A percentile compares a stretch with the other conserved stretches of the same genome.
Conservation (phyloP, 2,329 filamentous ascomycete species). For the Cladorrhinum sp. region DNA sequence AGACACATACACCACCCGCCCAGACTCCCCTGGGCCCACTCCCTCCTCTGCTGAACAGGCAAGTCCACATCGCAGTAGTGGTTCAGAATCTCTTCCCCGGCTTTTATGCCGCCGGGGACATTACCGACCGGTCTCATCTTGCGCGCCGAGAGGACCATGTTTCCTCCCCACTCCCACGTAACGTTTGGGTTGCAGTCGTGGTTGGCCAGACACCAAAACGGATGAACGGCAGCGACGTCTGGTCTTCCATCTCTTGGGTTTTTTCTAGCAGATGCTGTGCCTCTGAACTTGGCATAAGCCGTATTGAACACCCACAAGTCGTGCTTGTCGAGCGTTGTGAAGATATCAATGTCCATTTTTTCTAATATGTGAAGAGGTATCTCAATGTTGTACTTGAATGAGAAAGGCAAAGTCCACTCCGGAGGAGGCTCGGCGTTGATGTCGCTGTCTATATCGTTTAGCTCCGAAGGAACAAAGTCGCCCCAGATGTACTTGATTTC, state of each 20-base stretch:
- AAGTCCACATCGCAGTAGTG: constrained; percentile 90
- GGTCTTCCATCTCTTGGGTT: constrained; percentile 74
- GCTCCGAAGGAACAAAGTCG: constrained; percentile 55
- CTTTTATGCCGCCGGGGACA: constrained; percentile 60
- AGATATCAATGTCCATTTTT: constrained; percentile 82
- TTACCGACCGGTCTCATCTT: constrained; percentile 54
- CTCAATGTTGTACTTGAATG: constrained; percentile 72
- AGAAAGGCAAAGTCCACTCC: constrained; percentile 71
- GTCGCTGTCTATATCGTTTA: constrained; percentile 53
- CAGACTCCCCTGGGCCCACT: constrained; percentile 84
- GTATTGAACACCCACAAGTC: constrained; percentile 88
- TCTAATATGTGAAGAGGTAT: constrained; percentile 74
- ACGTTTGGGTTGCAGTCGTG: constrained; percentile 96
- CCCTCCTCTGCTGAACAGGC: constrained; percentile 73
- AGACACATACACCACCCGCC: constrained; percentile 86
- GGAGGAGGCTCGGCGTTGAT: constrained; percentile 56
- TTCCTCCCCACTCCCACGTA: constrained; percentile 85
- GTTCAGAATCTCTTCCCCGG: constrained; percentile 82
- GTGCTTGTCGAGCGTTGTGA: constrained; percentile 54
- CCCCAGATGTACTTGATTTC: constrained; percentile 69
- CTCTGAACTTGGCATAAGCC: constrained; percentile 87
- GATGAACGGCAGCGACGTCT: constrained; percentile 89
- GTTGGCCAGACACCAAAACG: constrained; percentile 94
- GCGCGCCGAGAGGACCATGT: constrained; percentile 67
- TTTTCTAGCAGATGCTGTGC: constrained; percentile 83